Base-by-base conservation (phyloP, 768 basidiomycete species). In the Mycena crocata region DNA sequence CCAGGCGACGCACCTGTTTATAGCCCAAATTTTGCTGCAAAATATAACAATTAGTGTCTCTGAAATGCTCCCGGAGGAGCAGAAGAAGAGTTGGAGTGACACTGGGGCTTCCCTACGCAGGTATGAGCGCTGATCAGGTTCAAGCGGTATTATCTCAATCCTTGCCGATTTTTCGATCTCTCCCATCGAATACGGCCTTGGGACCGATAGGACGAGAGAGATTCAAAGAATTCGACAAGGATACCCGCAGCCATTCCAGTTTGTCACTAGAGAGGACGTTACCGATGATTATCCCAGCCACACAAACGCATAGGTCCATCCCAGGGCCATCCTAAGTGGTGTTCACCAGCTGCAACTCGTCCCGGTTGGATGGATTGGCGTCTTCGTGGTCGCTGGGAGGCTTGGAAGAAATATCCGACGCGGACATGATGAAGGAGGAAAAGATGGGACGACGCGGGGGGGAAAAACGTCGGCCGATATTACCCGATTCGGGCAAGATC, bases 101-200 rank as follows among this genome's bases (percentile, higher is more conserved):
- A 88, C 91, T 91, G 87, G 85, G 92, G 91, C 91, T 93, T 96
- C 93, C 93, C 94, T 95, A 93, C 94, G 95, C 94, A 94, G 93
- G 93, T 94, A 86, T 95, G 86, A 94, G 88, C 92, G 86, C 93
- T 94, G 91, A 87, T 93, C 95, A 96, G 93, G 94, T 95, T 95
- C 93, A 80, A 88, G 90, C 95, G 94, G 94, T 96, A 88, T 96
- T 66, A 93, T 96, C 95, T 96, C 94, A 96, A 94, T 81, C 93
- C 88, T 82, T 78, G 81, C 79, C 78, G 79, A 76, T 60, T 77
- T 77, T 59, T 64, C 57, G 62, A 72, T 72, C 68, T 72, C 74
- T 70, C 72, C 50, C 72, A 66, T 71, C 68, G 65, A 70, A 68
- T 72, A 73, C 51, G 35, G 57, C 57, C 65, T 32, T 49, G 24